These are phyloP conservation scores for Penicillium carneum DNA, from an alignment of 2,329 filamentous ascomycete genomes.

Conservation along the genomic window DNA sequence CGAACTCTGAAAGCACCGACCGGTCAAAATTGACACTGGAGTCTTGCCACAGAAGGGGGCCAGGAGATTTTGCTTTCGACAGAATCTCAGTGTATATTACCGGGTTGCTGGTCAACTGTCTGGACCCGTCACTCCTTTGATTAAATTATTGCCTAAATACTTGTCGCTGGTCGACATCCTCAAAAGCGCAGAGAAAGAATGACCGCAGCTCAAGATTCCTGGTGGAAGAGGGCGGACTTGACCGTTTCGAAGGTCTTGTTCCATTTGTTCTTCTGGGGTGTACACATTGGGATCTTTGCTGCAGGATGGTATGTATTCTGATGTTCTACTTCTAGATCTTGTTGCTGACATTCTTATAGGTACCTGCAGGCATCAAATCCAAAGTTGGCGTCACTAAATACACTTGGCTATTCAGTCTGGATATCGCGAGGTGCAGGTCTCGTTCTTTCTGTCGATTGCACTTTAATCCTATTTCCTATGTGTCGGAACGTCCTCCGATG, in stretches of 20 bases:
- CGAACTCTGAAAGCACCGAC: conserved; percentile 1
- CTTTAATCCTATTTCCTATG: conserved; percentile 90
- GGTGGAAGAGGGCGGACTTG: conserved; percentile 62
- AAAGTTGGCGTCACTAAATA: conserved; percentile 78
- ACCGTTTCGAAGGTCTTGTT: conserved; percentile 76
- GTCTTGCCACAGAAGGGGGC: neutral
- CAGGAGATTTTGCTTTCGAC: neutral
- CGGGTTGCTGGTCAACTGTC: conserved; percentile 36
- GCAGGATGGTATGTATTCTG: conserved; percentile 75
- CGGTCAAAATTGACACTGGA: neutral
- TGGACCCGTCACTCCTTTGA: conserved; percentile 31
- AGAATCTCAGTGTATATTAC: conserved; percentile 2
- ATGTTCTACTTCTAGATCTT: neutral
- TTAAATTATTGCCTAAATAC: conserved; percentile 16
- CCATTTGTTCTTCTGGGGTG: conserved; percentile 79
- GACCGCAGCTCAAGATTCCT: conserved; percentile 23
- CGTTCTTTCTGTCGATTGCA: conserved; percentile 80
- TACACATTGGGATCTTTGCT: conserved; percentile 80
- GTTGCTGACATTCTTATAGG: conserved; percentile 61
- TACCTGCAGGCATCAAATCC: conserved; percentile 75
- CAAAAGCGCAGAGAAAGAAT: conserved; percentile 23
- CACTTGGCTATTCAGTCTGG: conserved; percentile 88
- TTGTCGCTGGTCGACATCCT: conserved; percentile 41
- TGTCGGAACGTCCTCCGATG: conserved; percentile 88
- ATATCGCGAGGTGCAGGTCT: conserved; percentile 91